Percentiles rank a stretch among this genome's conserved stretches.
Evolutionary conservation across 2,329 filamentous ascomycete genomes (phyloP).

Genomic region (Thelonectria rubi): DNA sequence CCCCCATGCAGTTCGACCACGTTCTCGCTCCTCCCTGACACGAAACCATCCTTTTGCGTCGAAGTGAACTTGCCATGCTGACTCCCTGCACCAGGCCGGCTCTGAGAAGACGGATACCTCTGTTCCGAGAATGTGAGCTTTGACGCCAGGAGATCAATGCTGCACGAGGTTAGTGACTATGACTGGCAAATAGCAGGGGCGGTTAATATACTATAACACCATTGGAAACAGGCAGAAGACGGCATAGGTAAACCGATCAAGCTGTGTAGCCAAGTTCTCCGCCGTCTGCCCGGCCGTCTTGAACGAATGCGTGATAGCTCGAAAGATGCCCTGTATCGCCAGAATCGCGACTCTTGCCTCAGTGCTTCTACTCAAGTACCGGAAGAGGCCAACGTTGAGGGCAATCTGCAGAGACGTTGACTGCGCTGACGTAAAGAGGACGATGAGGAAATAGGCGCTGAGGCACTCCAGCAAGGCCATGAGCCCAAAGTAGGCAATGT

Average conservation of each 20-base stretch:
- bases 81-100: not conserved
- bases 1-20: slow-evolving; percentile 25
- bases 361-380: slow-evolving; percentile 48
- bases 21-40: slow-evolving; percentile 16
- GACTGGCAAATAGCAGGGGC: slow-evolving; percentile 12
- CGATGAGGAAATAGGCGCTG: slow-evolving; percentile 49
- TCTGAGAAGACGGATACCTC: slow-evolving; percentile 2
- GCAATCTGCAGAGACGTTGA: slow-evolving; percentile 26
- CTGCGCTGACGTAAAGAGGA: slow-evolving; percentile 45
- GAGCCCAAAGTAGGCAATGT: slow-evolving; percentile 50
- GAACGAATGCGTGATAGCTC: slow-evolving; percentile 49
- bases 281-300: slow-evolving; percentile 49
- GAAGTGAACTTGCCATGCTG: not conserved
- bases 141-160: slow-evolving; percentile 46
- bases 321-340: slow-evolving; percentile 47
- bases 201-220: slow-evolving; percentile 48
- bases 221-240: slow-evolving; percentile 52
- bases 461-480: slow-evolving; percentile 51
- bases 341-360: slow-evolving; percentile 49
- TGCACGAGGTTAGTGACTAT: too few species aligned
- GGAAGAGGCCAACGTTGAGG: slow-evolving; percentile 45
- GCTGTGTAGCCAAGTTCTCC: slow-evolving; percentile 46
- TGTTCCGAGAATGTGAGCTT: slow-evolving; percentile 38
- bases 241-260: slow-evolving; percentile 52
- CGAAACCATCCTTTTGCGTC: too few species aligned